Evolutionary conservation across 345 rosid genomes (phyloP), one percentile per base, ranked within the genome.

Genomic region (Ceriops zippeliana): DNA sequence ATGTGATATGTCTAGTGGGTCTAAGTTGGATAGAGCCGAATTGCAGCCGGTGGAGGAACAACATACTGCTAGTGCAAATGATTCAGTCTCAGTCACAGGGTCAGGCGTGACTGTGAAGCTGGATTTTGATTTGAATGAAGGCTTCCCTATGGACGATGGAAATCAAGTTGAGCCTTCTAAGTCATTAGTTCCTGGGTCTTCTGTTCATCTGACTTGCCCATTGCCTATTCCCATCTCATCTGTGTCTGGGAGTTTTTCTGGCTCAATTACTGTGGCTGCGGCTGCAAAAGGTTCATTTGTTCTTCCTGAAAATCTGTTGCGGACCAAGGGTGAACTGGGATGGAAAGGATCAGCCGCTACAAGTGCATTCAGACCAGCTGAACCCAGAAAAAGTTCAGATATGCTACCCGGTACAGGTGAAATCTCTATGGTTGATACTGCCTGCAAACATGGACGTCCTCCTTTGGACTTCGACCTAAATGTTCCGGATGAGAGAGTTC

Each of bases 331-430:
- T 46, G 79, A 75, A 67, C 78, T 89, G 81, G 97, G 98, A 52
- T 93, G 98, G 98, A 93, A 89, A 81, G 98, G 98, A 61, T 89
- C 97, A 28, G 98, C 97, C 1, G 98, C 98, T 56, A 93, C 98
- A 20, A 93, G 98, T 79, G 98, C 98, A 16, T 93, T 93, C 79
- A 82, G 98, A 13, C 98, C 98, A 20, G 96, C 98, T 63, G 98
- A 88, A 79, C 96, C 97, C 21, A 79, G 97, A 76, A 91, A 84
- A 74, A 24, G 52, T 27, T 35, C 72, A 58, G 96, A 87, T 66
- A 81, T 77, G 78, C 70, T 79, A 22, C 47, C 78, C 20, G 66
- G 82, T 66, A 67, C 78, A 10, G 68, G 67, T 22, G 68, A 57
- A 49, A 28, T 53, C 19, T 77, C 75, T 73, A 30, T 68, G 4